Percentiles rank a stretch among this genome's conserved stretches.
Conservation (phyloP, 2,329 filamentous ascomycete genomes). For the Alternaria tenuissima region DNA sequence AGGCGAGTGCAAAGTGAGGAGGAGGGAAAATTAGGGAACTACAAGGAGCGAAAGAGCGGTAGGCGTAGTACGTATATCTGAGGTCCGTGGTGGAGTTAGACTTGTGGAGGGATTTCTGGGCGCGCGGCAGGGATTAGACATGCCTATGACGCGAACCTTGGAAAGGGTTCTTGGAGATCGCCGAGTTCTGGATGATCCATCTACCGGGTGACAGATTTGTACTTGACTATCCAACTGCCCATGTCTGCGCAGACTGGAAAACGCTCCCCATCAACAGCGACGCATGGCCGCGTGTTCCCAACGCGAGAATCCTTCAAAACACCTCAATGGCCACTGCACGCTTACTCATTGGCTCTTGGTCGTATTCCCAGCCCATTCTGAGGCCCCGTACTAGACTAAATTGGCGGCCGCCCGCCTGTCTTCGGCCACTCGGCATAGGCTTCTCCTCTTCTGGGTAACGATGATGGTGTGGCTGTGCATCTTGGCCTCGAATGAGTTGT, state of each 20-base stretch:
- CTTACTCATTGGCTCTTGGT: slow-evolving; percentile 26
- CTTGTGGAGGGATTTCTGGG: slow-evolving; percentile 25
- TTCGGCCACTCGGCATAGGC: slow-evolving; percentile 26
- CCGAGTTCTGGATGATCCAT: slow-evolving; percentile 5
- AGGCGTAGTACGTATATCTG: slow-evolving; percentile 22
- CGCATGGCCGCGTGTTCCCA: slow-evolving; percentile 7
- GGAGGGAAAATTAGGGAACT: neutral
- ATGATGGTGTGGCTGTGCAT: slow-evolving; percentile 31
- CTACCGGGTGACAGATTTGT: slow-evolving; percentile 1
- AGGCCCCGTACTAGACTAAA: slow-evolving; percentile 28
- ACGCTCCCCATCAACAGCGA: neutral
- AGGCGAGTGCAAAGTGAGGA: slow-evolving; percentile 5
- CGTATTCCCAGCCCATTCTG: slow-evolving; percentile 27
- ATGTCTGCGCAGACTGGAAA: neutral
- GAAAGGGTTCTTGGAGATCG: slow-evolving; percentile 17
- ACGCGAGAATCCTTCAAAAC: slow-evolving; percentile 21
- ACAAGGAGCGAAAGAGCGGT: slow-evolving; percentile 15
- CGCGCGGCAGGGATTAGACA: slow-evolving; percentile 18
- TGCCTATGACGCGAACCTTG: slow-evolving; percentile 19
- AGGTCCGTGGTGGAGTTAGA: slow-evolving; percentile 23
- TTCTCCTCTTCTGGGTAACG: slow-evolving; percentile 18
- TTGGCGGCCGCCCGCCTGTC: slow-evolving; percentile 22
- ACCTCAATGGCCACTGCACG: slow-evolving; percentile 16
- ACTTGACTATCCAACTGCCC: neutral
- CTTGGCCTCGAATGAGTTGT: slow-evolving; percentile 27